Evolutionary conservation across 1,284 basidiomycete genomes (phyloP), one percentile per base, ranked within the genome.

Genomic region (Irpex sp.): DNA sequence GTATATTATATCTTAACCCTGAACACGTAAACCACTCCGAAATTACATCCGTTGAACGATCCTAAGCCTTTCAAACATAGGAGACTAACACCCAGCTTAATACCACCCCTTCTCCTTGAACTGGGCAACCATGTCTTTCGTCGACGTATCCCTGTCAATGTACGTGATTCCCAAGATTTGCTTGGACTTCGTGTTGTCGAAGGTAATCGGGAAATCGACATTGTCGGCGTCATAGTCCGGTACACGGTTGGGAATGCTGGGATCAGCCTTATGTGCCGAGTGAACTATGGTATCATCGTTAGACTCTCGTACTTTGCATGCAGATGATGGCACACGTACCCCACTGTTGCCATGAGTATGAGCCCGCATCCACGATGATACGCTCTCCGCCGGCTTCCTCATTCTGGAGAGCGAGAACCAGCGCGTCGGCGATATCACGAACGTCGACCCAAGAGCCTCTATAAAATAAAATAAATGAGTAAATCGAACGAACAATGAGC

Each of bases 331-430:
- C 7, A 9, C 37, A 39, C 61, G 4, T 37, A 63, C 62, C 35
- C 26, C 26, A 54, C 37, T 62, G 55, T 21, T 63, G 50, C 54
- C 53, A 60, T 33, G 47, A 46, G n/a, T 11, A 46, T 26, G 26
- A 35, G 68, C 76, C 82, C 11, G 69, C 73, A 26, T 71, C 71
- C 46, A 79, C 65, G 64, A 87, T 79, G 68, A 87, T 84, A 1
- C 89, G 77, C 67, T 90, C 74, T 0, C 82, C 84, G 3, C 80
- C 80, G 0, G 87, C 88, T 15, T 79, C 79, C 5, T 77, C 72
- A 39, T 78, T 78, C 85, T 80, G 77, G 1, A 88, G 74, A 1
- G 87, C 82, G 13, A 78, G 75, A 7, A 81, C 73, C 65, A 89
- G 86, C 0, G 81, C 83, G 7, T 78, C 72, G 1, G 83, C 86